phyloP scores from a whole-genome alignment of 768 basidiomycete species.

The Leccinum subtestaceum region DNA sequence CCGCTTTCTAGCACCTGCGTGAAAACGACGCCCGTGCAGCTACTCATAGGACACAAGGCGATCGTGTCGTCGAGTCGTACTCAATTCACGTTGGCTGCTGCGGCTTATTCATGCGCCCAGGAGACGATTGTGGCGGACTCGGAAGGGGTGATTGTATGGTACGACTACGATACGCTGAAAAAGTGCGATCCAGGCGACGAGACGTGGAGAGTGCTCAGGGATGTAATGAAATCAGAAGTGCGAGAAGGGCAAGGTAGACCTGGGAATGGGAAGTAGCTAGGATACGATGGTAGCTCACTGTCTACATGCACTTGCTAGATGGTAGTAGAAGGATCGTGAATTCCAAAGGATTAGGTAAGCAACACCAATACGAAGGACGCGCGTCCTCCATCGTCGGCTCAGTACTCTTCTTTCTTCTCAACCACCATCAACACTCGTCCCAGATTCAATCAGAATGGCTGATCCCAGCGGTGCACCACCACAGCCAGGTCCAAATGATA shows the following conservation, averaged over 20 bases:
- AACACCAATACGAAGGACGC: constrained; percentile 22
- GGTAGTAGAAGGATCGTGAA: constrained; percentile 14
- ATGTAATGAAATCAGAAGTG: constrained; percentile 20
- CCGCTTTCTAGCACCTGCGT: constrained; percentile 1
- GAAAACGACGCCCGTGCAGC: constrained; percentile 32
- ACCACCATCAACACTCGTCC: constrained; percentile 11
- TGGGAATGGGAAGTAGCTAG: not conserved
- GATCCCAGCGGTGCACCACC: constrained; percentile 84
- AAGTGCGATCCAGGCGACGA: constrained; percentile 63
- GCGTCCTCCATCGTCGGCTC: constrained; percentile 24
- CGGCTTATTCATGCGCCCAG: constrained; percentile 65
- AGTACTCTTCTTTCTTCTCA: constrained; percentile 9
- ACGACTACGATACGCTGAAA: constrained; percentile 65
- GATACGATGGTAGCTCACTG: not conserved
- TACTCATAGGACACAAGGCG: constrained; percentile 64
- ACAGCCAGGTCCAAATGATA: constrained; percentile 84
- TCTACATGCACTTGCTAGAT: constrained; percentile 1
- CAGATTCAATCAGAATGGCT: constrained; percentile 43
- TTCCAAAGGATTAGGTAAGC: constrained; percentile 18
- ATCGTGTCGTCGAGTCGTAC: constrained; percentile 36
- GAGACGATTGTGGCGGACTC: constrained; percentile 61
- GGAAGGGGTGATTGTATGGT: constrained; percentile 70
- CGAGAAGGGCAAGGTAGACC: constrained; percentile 13
- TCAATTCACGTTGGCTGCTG: constrained; percentile 50
- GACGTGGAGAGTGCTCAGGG: constrained; percentile 34